Evolutionary conservation across 139 green algal genomes (phyloP).

Genomic region (Chlorella vulgaris): DNA sequence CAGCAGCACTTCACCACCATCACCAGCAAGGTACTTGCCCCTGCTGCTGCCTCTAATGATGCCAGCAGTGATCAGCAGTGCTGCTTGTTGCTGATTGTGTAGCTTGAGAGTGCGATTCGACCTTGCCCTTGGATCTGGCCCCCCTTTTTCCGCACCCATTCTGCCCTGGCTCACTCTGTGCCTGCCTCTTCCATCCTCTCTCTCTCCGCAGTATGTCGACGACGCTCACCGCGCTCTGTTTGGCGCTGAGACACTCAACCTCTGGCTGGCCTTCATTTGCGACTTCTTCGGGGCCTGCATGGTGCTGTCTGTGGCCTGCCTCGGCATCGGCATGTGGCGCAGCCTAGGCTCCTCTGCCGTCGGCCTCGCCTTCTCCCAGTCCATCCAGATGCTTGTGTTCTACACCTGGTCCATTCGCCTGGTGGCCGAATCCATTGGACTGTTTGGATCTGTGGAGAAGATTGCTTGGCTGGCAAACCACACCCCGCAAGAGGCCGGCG

Average conservation of each 20-base stretch:
- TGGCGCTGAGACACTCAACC: conserved; percentile 67
- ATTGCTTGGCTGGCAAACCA: conserved; percentile 58
- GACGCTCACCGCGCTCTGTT: conserved; percentile 64
- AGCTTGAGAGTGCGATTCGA: no score
- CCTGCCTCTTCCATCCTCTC: neutral
- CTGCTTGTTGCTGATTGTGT: no score
- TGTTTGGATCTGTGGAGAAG: conserved; percentile 70
- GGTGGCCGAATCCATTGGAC: conserved; percentile 62
- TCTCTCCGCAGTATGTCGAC: conserved; percentile 47
- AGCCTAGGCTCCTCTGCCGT: conserved; percentile 54
- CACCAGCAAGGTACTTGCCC: conserved; percentile 15
- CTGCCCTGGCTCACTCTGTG: neutral
- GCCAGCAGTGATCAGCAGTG: no score
- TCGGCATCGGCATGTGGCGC: conserved; percentile 49
- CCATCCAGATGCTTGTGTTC: conserved; percentile 46
- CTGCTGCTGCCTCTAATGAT: neutral
- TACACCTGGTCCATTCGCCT: conserved; percentile 61
- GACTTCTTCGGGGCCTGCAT: conserved; percentile 69
- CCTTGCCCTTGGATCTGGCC: no score
- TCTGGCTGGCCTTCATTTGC: conserved; percentile 75
- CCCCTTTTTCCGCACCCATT: no score
- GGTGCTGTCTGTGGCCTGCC: conserved; percentile 60
- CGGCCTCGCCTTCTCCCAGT: conserved; percentile 70
- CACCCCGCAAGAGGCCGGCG: conserved; percentile 38
- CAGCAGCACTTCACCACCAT: conserved; percentile 67